These are phyloP conservation scores for Candida sphagnicola DNA, from an alignment of 805 yeast genomes.

Conservation along the genomic window DNA sequence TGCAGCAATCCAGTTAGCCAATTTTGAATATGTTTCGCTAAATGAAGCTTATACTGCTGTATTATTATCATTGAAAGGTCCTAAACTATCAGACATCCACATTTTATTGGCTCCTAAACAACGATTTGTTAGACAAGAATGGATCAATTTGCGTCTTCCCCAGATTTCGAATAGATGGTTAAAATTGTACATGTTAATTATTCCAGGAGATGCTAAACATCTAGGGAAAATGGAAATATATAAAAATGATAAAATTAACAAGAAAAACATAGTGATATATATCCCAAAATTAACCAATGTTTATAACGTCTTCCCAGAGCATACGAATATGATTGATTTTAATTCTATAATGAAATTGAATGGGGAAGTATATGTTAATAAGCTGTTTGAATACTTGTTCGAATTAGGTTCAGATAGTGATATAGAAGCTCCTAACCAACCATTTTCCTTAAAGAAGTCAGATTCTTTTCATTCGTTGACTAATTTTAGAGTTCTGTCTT, in stretches of 20 bases:
- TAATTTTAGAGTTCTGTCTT: slow-evolving; percentile 6
- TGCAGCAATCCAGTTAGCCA: slow-evolving; percentile 49
- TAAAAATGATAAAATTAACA: slow-evolving; percentile 42
- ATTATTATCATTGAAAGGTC: slow-evolving; percentile 53
- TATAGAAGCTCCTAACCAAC: background rate
- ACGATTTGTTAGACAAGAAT: slow-evolving; percentile 48
- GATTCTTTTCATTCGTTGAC: background rate
- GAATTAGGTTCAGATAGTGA: slow-evolving; percentile 9
- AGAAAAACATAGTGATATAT: slow-evolving; percentile 50
- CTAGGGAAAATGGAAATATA: slow-evolving; percentile 54
- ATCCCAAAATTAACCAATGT: slow-evolving; percentile 42
- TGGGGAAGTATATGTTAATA: slow-evolving; percentile 52
- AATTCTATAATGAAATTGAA: slow-evolving; percentile 53
- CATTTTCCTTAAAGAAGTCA: background rate
- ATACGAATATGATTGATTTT: slow-evolving; percentile 51
- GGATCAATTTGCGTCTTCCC: slow-evolving; percentile 62
- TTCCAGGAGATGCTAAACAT: slow-evolving; percentile 41
- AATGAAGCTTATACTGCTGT: slow-evolving; percentile 68
- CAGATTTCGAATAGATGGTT: slow-evolving; percentile 58
- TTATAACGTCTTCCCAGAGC: slow-evolving; percentile 59
- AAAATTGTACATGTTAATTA: slow-evolving; percentile 47
- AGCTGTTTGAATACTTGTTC: slow-evolving; percentile 31
- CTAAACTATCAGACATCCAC: slow-evolving; percentile 53
- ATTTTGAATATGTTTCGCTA: slow-evolving; percentile 52
- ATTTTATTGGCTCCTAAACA: slow-evolving; percentile 49